A percentile compares a stretch with the other conserved stretches of the same genome.
phyloP scores from a whole-genome alignment of 192 early-diverging fungal species.

The Coemansia umbellata region DNA sequence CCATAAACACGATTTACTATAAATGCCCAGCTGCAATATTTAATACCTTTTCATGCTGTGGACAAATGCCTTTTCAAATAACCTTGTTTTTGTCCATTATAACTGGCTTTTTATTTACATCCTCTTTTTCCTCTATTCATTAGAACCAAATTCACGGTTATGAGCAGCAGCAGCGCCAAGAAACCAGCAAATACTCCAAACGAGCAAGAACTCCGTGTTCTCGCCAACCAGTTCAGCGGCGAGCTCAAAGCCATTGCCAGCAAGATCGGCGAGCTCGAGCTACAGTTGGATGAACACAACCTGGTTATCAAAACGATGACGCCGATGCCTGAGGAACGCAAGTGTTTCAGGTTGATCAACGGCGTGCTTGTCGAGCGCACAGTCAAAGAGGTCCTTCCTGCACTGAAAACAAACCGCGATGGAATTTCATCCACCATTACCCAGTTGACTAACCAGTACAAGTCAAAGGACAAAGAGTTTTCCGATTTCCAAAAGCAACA shows the following conservation, averaged over 20 bases:
- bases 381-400: constrained; percentile 86
- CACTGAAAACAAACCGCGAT: constrained; percentile 78
- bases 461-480: constrained; percentile 87
- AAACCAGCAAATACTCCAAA: constrained; percentile 3
- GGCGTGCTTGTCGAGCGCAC: constrained; percentile 93
- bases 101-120: too few species aligned
- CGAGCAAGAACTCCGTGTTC: constrained; percentile 43
- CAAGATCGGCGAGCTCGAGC: constrained; percentile 93
- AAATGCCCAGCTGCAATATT: too few species aligned
- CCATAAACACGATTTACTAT: not conserved
- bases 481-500: constrained; percentile 84
- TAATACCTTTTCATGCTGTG: too few species aligned
- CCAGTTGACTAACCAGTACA: constrained; percentile 73
- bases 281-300: constrained; percentile 86
- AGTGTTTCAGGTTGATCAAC: constrained; percentile 90
- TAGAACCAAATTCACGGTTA: too few species aligned
- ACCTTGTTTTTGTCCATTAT: too few species aligned
- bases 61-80: too few species aligned
- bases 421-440: constrained; percentile 76
- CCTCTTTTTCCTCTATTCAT: too few species aligned
- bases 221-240: constrained; percentile 62
- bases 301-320: constrained; percentile 88
- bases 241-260: constrained; percentile 79
- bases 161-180: not conserved
- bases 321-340: constrained; percentile 74